phyloP scores from a whole-genome alignment of 2,329 filamentous ascomycete genomes.

The Botrytis deweyae region DNA sequence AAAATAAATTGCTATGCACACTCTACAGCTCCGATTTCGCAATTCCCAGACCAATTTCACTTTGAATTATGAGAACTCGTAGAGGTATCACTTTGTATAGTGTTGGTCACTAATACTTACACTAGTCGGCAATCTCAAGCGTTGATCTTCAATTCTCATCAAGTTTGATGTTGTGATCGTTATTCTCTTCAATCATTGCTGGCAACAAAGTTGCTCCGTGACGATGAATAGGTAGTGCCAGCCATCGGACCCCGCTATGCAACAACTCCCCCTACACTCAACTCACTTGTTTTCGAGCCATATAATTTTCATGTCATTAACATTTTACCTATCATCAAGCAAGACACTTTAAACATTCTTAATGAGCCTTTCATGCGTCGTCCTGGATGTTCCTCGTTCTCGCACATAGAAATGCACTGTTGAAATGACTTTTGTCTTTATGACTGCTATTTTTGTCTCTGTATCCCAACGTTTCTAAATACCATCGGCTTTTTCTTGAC shows the following conservation, averaged over 20 bases:
- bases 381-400: not conserved
- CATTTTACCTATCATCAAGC: not conserved
- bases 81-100: not conserved
- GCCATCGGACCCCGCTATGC: not conserved
- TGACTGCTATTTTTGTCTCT: not conserved
- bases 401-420: not conserved
- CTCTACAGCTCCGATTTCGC: not conserved
- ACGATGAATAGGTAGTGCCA: not conserved
- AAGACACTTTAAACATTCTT: not conserved
- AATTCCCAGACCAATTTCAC: not conserved
- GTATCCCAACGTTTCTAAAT: not conserved
- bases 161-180: not conserved
- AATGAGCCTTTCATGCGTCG: not conserved
- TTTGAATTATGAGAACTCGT: not conserved
- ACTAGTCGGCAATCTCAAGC: not conserved
- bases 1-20: too few relatives aligned
- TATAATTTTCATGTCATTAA: not conserved
- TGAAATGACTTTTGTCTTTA: not conserved
- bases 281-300: not conserved
- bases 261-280: not conserved
- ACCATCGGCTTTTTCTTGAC: not conserved
- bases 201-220: not conserved
- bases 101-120: not conserved
- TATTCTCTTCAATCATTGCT: not conserved
- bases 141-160: not conserved